Evolutionary conservation across 2,329 filamentous ascomycete genomes (phyloP).

Genomic region (Scedosporium minutisporum): DNA sequence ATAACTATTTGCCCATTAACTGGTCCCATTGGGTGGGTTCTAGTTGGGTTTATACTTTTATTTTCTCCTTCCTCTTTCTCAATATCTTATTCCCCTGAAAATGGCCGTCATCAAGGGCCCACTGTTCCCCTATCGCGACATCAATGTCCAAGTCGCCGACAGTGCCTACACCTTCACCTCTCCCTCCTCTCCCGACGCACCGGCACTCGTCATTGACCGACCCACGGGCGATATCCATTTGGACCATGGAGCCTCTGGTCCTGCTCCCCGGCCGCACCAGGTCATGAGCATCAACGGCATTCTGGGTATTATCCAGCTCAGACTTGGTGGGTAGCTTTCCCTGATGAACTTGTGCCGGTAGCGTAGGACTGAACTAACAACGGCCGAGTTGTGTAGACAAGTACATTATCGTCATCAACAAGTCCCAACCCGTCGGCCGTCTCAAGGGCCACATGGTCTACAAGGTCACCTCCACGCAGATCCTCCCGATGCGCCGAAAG

Average conservation of each 20-base stretch:
- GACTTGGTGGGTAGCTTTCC: constrained; percentile 57
- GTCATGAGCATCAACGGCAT: constrained; percentile 95
- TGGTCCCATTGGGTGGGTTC: neutral
- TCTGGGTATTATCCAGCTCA: constrained; percentile 83
- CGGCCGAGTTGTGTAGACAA: constrained; percentile 49
- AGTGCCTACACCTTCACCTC: constrained; percentile 96
- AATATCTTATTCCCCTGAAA: constrained; percentile 4
- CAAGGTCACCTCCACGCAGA: constrained; percentile 82
- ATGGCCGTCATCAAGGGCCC: constrained; percentile 29
- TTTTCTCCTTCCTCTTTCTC: neutral
- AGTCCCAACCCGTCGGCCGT: constrained; percentile 80
- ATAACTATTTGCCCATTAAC: neutral
- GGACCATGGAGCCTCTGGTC: constrained; percentile 66
- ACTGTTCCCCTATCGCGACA: constrained; percentile 74
- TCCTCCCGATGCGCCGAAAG: constrained; percentile 86
- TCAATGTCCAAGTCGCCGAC: constrained; percentile 87
- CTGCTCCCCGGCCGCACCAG: constrained; percentile 58
- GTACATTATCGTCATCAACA: constrained; percentile 94
- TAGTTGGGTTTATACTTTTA: neutral
- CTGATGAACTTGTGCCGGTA: neutral
- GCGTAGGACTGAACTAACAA: neutral
- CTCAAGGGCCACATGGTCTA: constrained; percentile 96
- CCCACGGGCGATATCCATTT: constrained; percentile 86
- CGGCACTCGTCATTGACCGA: constrained; percentile 79
- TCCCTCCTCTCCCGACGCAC: constrained; percentile 82